These are phyloP conservation scores for Cercospora citrullina DNA, from an alignment of 2,329 filamentous ascomycete species.

Conservation along the genomic window DNA sequence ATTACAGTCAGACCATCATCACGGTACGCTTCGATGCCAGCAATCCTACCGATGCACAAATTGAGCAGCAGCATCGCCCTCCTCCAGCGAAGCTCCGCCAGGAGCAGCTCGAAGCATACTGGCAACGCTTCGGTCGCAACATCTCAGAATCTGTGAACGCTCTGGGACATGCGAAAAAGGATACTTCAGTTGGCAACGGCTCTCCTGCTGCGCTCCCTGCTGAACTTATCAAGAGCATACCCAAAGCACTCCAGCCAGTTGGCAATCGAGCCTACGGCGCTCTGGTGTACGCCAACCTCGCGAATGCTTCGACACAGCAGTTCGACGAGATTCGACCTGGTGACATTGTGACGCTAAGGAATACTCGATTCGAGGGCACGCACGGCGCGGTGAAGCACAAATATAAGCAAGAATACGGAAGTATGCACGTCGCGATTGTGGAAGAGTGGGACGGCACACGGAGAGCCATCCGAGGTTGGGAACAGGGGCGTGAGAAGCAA, in stretches of 20 bases:
- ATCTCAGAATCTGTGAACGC: conserved; percentile 69
- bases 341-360: conserved; percentile 89
- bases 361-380: conserved; percentile 90
- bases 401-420: conserved; percentile 74
- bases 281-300: conserved; percentile 89
- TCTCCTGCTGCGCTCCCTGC: conserved; percentile 74
- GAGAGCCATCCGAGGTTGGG: conserved; percentile 95
- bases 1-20: conserved; percentile 93
- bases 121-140: conserved; percentile 75
- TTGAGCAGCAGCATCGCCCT: conserved; percentile 84
- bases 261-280: conserved; percentile 90
- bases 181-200: conserved; percentile 80
- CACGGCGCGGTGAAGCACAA: conserved; percentile 88
- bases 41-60: conserved; percentile 67
- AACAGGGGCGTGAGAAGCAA: conserved; percentile 92
- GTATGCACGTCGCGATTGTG: conserved; percentile 82
- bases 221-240: conserved; percentile 66
- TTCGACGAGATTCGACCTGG: conserved; percentile 91
- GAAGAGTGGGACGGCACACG: conserved; percentile 98
- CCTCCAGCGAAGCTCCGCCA: conserved; percentile 81
- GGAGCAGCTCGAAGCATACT: conserved; percentile 87
- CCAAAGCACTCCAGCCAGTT: conserved; percentile 76
- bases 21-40: conserved; percentile 75
- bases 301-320: conserved; percentile 86
- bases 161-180: conserved; percentile 69